A percentile compares a stretch with the other conserved stretches of the same genome.
These are phyloP conservation scores for Phytophthora crassamura DNA, from an alignment of 352 stramenopile genomes.

Conservation along the genomic window DNA sequence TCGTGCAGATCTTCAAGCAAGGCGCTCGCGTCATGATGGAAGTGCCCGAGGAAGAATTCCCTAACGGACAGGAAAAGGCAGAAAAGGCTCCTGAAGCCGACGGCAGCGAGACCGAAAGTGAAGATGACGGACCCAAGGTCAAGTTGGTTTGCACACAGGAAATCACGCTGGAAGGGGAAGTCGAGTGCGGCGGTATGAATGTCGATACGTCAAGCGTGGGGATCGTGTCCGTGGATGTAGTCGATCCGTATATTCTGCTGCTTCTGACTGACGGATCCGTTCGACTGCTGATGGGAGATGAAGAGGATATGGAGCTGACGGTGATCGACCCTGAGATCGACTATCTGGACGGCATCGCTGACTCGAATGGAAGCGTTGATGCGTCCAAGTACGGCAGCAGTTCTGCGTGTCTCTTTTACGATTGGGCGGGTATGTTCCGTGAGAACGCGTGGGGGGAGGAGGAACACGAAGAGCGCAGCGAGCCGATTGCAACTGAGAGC, in stretches of 20 bases:
- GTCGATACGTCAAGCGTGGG: slow-evolving; percentile 74
- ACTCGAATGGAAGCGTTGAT: slow-evolving; percentile 40
- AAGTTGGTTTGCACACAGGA: slow-evolving; percentile 85
- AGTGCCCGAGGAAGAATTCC: slow-evolving; percentile 44
- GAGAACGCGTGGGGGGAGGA: slow-evolving; percentile 70
- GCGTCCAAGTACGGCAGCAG: slow-evolving; percentile 52
- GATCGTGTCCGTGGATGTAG: slow-evolving; percentile 85
- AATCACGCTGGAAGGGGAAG: slow-evolving; percentile 79
- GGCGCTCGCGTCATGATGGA: slow-evolving; percentile 85
- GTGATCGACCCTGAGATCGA: slow-evolving; percentile 80
- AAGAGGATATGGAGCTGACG: slow-evolving; percentile 83
- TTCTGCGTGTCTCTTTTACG: slow-evolving; percentile 82
- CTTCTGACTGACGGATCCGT: slow-evolving; percentile 84
- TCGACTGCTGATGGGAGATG: slow-evolving; percentile 81
- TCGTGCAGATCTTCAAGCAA: slow-evolving; percentile 90
- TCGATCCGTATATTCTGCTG: slow-evolving; percentile 86
- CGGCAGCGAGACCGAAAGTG: slow-evolving; percentile 47
- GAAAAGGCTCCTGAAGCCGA: slow-evolving; percentile 19
- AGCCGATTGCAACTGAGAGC: slow-evolving; percentile 12
- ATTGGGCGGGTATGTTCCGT: slow-evolving; percentile 84
- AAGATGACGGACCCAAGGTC: slow-evolving; percentile 66
- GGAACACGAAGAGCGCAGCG: slow-evolving; percentile 42
- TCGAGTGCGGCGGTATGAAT: slow-evolving; percentile 87
- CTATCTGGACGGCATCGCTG: slow-evolving; percentile 47
- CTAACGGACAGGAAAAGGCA: slow-evolving; percentile 28